Conservation (phyloP, 2,329 filamentous ascomycete genomes). For the Purpureocillium takamizusanense region DNA sequence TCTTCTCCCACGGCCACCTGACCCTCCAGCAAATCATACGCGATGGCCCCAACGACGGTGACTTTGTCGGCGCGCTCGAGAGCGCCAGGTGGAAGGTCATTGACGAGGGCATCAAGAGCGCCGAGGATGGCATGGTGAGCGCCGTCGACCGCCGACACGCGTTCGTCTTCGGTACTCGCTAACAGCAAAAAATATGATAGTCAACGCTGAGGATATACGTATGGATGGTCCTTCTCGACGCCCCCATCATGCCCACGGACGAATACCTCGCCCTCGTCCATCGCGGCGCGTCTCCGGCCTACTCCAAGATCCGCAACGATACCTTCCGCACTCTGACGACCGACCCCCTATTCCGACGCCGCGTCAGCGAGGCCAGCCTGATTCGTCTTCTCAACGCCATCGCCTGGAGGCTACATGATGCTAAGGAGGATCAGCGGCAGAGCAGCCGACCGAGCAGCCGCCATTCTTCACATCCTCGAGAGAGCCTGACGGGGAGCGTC, state of each 20-base stretch:
- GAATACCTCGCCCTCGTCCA: constrained; percentile 85
- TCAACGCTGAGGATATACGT: constrained; percentile 90
- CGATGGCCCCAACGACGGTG: constrained; percentile 67
- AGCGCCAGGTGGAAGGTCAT: constrained; percentile 66
- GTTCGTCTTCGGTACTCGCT: too few relatives aligned
- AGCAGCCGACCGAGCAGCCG: constrained; percentile 27
- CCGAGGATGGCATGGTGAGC: constrained; percentile 71
- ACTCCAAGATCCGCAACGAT: constrained; percentile 96
- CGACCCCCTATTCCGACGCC: constrained; percentile 90
- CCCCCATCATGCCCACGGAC: constrained; percentile 75
- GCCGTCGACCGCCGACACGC: too few relatives aligned
- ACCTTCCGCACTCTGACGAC: constrained; percentile 95
- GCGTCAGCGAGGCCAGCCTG: constrained; percentile 89
- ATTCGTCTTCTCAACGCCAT: constrained; percentile 92
- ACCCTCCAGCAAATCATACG: constrained; percentile 68
- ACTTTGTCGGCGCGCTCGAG: constrained; percentile 58
- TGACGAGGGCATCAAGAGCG: constrained; percentile 66
- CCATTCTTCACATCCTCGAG: constrained; percentile 21
- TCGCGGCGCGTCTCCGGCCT: constrained; percentile 86
- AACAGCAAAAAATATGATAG: too few relatives aligned
- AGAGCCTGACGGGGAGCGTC: constrained; percentile 21
- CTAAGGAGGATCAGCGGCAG: constrained; percentile 42
- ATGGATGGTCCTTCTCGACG: constrained; percentile 89
- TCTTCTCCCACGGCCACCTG: constrained; percentile 44
- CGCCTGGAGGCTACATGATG: constrained; percentile 87